phyloP scores from a whole-genome alignment of 495 filamentous ascomycete genomes.

The Xylaria castorea region DNA sequence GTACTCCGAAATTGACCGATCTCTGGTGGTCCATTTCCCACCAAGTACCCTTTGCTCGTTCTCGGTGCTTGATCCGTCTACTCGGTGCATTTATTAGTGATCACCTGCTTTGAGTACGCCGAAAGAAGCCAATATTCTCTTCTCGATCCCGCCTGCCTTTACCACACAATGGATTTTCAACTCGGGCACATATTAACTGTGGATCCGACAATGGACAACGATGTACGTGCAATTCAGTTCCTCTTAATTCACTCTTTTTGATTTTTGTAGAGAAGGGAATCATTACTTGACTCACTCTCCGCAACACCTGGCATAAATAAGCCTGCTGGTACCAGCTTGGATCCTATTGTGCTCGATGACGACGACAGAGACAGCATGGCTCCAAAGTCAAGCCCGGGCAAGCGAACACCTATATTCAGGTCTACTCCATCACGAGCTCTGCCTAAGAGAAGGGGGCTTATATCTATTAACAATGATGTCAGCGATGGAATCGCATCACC shows the following conservation, averaged over 20 bases:
- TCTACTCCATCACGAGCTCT: neutral
- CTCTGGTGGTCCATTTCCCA: neutral
- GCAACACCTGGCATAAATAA: neutral
- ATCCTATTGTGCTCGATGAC: slow-evolving; percentile 12
- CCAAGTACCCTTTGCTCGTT: neutral
- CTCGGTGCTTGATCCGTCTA: neutral
- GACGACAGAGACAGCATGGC: slow-evolving; percentile 6
- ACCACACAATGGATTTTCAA: neutral
- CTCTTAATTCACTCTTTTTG: neutral
- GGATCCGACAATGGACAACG: neutral
- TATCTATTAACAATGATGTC: neutral
- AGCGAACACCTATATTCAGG: neutral
- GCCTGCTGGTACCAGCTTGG: neutral
- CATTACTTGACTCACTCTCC: neutral
- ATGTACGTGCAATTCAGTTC: neutral
- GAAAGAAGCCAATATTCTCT: neutral
- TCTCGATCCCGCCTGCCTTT: neutral
- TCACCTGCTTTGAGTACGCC: neutral
- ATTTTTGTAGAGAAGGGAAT: neutral
- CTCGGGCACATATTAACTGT: neutral
- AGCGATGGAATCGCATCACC: neutral
- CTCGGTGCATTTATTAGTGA: neutral
- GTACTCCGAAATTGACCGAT: neutral
- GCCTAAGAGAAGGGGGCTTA: neutral
- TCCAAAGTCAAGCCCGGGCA: neutral